Conservation (phyloP, 306 rosid genomes). For the Vigna hirtella region DNA sequence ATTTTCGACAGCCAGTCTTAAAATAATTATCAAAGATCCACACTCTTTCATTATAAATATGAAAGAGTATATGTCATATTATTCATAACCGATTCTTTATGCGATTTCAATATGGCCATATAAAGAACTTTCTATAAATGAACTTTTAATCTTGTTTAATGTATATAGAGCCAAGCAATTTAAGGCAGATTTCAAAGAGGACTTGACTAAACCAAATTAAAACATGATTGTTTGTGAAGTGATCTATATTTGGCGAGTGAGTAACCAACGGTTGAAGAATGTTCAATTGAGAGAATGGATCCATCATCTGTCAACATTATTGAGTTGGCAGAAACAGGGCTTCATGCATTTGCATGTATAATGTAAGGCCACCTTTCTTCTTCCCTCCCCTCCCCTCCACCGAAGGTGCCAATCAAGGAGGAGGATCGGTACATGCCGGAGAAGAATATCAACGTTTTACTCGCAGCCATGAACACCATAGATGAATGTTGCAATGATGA, state of each 20-base stretch:
- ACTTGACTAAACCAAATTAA: not conserved
- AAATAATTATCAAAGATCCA: too few relatives aligned
- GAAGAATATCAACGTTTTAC: not conserved
- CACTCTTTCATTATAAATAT: too few relatives aligned
- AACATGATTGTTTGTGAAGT: not conserved
- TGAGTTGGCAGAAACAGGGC: not conserved
- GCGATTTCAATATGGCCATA: too few relatives aligned
- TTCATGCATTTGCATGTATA: conserved; percentile 13
- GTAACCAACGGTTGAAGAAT: conserved; percentile 44
- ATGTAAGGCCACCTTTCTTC: not conserved
- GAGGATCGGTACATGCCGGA: not conserved
- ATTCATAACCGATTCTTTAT: not conserved
- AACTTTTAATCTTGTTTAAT: not conserved
- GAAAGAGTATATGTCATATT: not conserved
- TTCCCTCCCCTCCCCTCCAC: not conserved
- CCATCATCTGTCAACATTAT: conserved; percentile 40
- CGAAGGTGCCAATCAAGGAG: conserved; percentile 29
- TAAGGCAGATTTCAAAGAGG: not conserved
- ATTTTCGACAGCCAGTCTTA: too few relatives aligned
- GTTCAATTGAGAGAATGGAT: conserved; percentile 25
- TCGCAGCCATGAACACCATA: not conserved
- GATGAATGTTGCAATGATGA: conserved; percentile 34
- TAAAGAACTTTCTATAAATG: not conserved
- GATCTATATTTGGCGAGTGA: conserved; percentile 56
- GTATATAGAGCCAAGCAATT: not conserved